Percentiles rank a stretch among this genome's conserved stretches.
These are phyloP conservation scores for Clitopilus hobsonii DNA, from an alignment of 768 basidiomycete genomes.

Conservation along the genomic window DNA sequence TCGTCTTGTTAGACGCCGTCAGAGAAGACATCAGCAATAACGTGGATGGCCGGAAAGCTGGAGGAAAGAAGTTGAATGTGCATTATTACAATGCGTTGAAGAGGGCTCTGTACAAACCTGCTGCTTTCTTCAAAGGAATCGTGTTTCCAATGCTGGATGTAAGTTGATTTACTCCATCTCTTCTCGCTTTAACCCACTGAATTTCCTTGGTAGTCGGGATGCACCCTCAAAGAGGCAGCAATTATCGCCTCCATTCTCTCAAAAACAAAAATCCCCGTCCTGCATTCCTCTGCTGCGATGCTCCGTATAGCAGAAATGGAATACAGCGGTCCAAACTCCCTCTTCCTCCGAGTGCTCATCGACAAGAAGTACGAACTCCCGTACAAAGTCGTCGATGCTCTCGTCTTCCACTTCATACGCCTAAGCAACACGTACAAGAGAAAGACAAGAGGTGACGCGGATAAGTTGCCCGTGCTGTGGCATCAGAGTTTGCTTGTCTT, in stretches of 20 bases:
- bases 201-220: conserved; percentile 44
- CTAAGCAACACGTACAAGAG: conserved; percentile 89
- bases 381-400: conserved; percentile 94
- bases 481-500: conserved; percentile 96
- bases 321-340: conserved; percentile 90
- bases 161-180: conserved; percentile 16
- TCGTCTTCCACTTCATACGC: conserved; percentile 98
- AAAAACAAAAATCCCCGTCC: conserved; percentile 89
- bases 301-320: conserved; percentile 95
- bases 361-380: conserved; percentile 99
- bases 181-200: not conserved
- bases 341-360: conserved; percentile 93
- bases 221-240: conserved; percentile 90
- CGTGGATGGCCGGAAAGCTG: not conserved
- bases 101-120: conserved; percentile 91
- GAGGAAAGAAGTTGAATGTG: conserved; percentile 73
- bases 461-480: conserved; percentile 95
- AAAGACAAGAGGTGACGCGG: conserved; percentile 60
- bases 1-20: conserved; percentile 86
- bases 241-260: conserved; percentile 90
- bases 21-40: conserved; percentile 83
- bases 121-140: conserved; percentile 97
- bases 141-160: conserved; percentile 95
- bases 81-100: conserved; percentile 95
- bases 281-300: conserved; percentile 94